Evolutionary conservation across 306 rosid genomes (phyloP).

Genomic region (Mucuna pruriens): DNA sequence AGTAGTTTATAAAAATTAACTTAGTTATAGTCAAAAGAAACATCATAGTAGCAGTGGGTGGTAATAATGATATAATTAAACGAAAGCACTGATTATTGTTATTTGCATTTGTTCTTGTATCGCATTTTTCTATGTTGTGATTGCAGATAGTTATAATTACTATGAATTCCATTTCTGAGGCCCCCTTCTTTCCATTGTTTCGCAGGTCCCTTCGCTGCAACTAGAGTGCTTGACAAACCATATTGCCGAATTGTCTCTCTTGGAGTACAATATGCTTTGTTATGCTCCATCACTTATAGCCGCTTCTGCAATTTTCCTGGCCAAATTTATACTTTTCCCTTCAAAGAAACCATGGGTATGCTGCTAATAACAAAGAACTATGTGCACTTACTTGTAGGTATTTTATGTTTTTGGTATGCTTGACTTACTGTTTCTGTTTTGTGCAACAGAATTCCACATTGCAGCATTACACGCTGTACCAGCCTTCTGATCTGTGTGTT

Average conservation of each 20-base stretch:
- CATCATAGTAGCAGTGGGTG: not conserved
- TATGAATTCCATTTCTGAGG: not conserved
- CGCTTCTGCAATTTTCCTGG: slow-evolving; percentile 84
- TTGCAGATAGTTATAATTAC: not conserved
- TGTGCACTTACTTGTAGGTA: not conserved
- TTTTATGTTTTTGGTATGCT: not conserved
- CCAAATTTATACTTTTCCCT: too few species aligned
- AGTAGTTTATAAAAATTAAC: too few species aligned
- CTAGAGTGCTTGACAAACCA: slow-evolving; percentile 87
- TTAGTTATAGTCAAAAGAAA: not conserved
- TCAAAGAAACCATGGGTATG: too few species aligned
- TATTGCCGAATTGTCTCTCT: too few species aligned
- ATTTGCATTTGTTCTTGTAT: not conserved
- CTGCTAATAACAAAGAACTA: not conserved
- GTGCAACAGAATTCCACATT: slow-evolving; percentile 60
- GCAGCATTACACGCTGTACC: slow-evolving; percentile 66
- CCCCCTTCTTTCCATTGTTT: not conserved
- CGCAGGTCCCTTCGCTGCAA: slow-evolving; percentile 65
- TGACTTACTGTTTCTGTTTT: slow-evolving; percentile 13
- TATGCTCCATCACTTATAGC: slow-evolving; percentile 82
- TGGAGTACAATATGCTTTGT: slow-evolving; percentile 82
- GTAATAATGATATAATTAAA: not conserved
- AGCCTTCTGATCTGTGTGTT: slow-evolving; percentile 62
- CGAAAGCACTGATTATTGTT: not conserved
- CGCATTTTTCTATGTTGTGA: not conserved